A percentile compares a stretch with the other conserved stretches of the same genome.
Evolutionary conservation across 768 basidiomycete genomes (phyloP).

Genomic region (Hypholoma sublateritium): DNA sequence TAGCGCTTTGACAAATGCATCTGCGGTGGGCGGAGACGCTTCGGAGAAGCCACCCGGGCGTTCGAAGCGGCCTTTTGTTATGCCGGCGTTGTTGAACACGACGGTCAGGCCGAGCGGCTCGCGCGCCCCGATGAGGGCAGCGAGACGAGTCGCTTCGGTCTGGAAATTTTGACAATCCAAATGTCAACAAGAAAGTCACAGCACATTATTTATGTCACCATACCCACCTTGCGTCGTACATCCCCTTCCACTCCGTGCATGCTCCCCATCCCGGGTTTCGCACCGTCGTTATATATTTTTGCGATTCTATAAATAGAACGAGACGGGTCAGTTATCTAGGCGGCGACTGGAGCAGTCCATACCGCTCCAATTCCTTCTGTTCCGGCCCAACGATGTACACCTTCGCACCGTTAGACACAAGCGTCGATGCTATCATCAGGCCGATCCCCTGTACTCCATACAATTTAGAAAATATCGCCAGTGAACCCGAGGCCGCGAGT

Average conservation of each 20-base stretch:
- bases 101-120: slow-evolving; percentile 3
- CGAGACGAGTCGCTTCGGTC: slow-evolving; percentile 3
- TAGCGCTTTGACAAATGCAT: slow-evolving; percentile 5
- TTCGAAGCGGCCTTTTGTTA: neutral
- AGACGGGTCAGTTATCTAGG: too few species aligned
- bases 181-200: neutral
- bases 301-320: neutral
- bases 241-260: slow-evolving; percentile 3
- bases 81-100: slow-evolving; percentile 8
- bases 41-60: neutral
- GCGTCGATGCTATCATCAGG: slow-evolving; percentile 3
- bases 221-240: slow-evolving; percentile 1
- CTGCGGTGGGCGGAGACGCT: neutral
- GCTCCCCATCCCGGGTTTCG: neutral
- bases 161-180: neutral
- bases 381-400: slow-evolving; percentile 8
- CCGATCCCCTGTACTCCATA: slow-evolving; percentile 3
- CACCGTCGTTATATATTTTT: slow-evolving; percentile 1
- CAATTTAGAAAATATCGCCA: neutral
- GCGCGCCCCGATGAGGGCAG: slow-evolving; percentile 2
- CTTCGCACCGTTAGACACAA: slow-evolving; percentile 7
- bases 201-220: neutral
- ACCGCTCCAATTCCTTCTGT: slow-evolving; percentile 6
- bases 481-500: neutral
- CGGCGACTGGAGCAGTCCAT: neutral